phyloP scores from a whole-genome alignment of 306 rosid genomes.

The Gastrolobium bilobum region DNA sequence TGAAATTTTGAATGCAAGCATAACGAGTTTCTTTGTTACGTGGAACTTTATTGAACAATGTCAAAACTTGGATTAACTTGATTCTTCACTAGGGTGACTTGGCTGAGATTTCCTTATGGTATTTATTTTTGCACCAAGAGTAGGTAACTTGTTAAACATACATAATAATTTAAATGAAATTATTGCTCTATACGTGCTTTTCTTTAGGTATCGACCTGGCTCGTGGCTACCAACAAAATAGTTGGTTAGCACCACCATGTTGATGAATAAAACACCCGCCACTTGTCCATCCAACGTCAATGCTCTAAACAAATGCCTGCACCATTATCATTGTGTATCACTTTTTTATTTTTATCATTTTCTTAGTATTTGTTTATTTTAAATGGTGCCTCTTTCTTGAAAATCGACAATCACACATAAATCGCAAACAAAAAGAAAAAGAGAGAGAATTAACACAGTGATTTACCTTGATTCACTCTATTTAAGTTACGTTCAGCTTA shows the following conservation, averaged over 20 bases:
- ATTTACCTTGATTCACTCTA: too few species aligned
- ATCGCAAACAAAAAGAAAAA: too few species aligned
- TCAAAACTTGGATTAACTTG: not conserved
- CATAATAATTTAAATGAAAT: slow-evolving; percentile 7
- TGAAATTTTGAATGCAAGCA: not conserved
- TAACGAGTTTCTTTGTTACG: not conserved
- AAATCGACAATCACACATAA: too few species aligned
- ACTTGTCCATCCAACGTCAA: not conserved
- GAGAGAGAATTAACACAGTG: too few species aligned
- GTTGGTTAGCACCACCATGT: slow-evolving; percentile 7
- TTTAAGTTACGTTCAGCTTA: too few species aligned
- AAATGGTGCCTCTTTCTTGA: too few species aligned
- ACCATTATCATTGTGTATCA: too few species aligned
- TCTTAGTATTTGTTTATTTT: too few species aligned
- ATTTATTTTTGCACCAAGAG: not conserved
- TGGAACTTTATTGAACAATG: not conserved
- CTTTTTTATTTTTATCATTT: too few species aligned
- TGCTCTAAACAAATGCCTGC: slow-evolving; percentile 1
- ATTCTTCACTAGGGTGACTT: too few species aligned
- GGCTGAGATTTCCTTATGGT: too few species aligned
- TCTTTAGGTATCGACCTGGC: not conserved
- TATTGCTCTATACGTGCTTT: slow-evolving; percentile 4
- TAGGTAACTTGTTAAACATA: not conserved
- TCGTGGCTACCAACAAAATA: not conserved
- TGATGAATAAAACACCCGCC: not conserved